Evolutionary conservation across 2,329 filamentous ascomycete genomes (phyloP).

Genomic region (Fusarium sp.): DNA sequence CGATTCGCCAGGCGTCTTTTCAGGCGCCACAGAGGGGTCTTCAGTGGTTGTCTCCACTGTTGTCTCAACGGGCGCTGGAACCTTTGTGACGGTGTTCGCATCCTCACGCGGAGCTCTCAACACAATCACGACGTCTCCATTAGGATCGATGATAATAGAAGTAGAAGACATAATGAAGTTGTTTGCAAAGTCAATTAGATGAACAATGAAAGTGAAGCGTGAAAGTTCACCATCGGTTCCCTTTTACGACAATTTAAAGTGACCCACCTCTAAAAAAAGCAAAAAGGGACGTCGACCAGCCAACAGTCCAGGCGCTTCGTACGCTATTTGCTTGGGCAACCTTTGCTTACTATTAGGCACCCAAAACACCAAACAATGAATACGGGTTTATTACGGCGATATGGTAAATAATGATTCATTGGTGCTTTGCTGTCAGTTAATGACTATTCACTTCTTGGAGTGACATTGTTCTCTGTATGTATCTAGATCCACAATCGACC

Average conservation of each 20-base stretch:
- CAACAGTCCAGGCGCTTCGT: not conserved
- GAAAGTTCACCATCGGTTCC: too few species aligned
- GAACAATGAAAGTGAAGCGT: too few species aligned
- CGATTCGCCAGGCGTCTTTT: not conserved
- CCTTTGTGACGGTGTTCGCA: not conserved
- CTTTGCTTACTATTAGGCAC: too few species aligned
- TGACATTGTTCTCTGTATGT: constrained; percentile 7
- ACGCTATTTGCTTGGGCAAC: not conserved
- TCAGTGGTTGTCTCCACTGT: not conserved
- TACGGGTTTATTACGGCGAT: not conserved
- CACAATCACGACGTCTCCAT: not conserved
- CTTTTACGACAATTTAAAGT: not conserved
- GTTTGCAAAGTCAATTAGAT: too few species aligned
- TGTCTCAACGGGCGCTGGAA: not conserved
- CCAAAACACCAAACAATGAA: not conserved
- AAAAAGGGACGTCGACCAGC: not conserved
- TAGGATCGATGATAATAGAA: not conserved
- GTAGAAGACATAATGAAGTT: too few species aligned
- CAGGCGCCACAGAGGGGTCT: not conserved
- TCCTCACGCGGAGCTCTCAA: not conserved
- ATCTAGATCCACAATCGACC: constrained; percentile 32
- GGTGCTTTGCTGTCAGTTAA: too few species aligned
- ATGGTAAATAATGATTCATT: too few species aligned
- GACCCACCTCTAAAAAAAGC: not conserved
- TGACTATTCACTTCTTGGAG: not conserved